Evolutionary conservation across 106 monocot species (phyloP), one percentile per base, ranked within the genome.

Genomic region (Allium sativum): DNA sequence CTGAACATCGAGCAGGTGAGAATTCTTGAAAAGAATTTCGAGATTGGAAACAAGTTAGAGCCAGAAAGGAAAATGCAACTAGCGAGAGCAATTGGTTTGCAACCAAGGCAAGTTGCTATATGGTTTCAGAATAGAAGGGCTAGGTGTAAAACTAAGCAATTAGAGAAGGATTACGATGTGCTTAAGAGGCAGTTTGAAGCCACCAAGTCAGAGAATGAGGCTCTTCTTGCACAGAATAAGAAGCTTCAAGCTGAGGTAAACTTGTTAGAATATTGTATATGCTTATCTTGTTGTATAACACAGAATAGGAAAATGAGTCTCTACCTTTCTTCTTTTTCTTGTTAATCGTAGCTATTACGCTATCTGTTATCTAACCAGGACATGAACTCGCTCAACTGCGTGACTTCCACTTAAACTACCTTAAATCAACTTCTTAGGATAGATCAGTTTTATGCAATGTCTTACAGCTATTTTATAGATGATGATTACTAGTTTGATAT

Each of bases 81-180:
- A 16, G 92, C 92, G 3, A 62, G 72, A 31, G 79, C 81, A 7
- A 81, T 93, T 21, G 84, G 92, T 6, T 70, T 93, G 45, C 87
- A 84, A 65, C 92, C 92, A 0, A 68, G 92, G 54, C 92, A 93
- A 69, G 69, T 93, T n/a, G 92, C 92, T 6, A 88, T 93, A 31
- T 89, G 92, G 92, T 93, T 93, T 70, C 92, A 93, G 70, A 93
- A 93, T 66, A 60, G 92, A 54, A 71, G 92, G 54, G 92, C 92
- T 5, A 78, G 92, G 77, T 93, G 92, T 87, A 93, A 93, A 79
- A 88, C 87, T 0, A 93, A 93, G 65, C 81, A 87, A 40, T 18
- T 93, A 53, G 92, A 93, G 79, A 93, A 75, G 70, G 92, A 93
- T 20, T 93, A 88, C 48, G 88, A 93, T 48, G 70, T 73, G 56